These are phyloP conservation scores for Rhynchosporium secalis DNA, from an alignment of 2,329 filamentous ascomycete species.

Conservation along the genomic window DNA sequence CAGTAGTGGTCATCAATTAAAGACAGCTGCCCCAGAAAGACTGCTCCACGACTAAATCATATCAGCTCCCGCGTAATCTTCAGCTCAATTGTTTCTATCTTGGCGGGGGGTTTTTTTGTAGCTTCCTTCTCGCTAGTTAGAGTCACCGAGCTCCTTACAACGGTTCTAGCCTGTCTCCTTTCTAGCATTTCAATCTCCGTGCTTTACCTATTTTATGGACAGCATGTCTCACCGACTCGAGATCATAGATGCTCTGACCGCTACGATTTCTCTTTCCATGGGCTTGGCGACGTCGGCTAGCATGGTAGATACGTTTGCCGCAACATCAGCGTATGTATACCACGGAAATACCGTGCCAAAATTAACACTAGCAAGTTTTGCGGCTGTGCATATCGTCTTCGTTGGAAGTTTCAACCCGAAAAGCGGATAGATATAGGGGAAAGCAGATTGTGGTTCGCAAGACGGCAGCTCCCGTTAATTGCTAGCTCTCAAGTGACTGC, in stretches of 20 bases:
- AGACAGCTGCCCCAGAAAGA: no score
- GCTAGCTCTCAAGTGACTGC: no score
- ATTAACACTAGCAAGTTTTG: not conserved
- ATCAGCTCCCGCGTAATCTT: no score
- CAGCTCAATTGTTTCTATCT: no score
- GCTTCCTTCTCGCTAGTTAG: not conserved
- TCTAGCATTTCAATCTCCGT: constrained; percentile 3
- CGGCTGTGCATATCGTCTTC: constrained; percentile 11
- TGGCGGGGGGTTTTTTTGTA: no score
- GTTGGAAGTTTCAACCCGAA: not conserved
- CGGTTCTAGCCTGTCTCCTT: constrained; percentile 14
- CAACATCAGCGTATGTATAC: constrained; percentile 15
- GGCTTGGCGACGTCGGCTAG: constrained; percentile 6
- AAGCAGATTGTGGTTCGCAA: no score
- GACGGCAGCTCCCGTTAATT: no score
- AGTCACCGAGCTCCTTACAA: not conserved
- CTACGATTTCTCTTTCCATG: constrained; percentile 1
- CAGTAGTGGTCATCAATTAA: no score
- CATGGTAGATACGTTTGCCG: constrained; percentile 15
- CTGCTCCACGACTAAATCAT: no score
- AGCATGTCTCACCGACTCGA: constrained; percentile 12
- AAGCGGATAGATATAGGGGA: not conserved
- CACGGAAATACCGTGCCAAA: not conserved
- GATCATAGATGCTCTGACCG: constrained; percentile 10
- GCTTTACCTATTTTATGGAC: not conserved